Percentiles rank a stretch among this genome's conserved stretches.
Evolutionary conservation across 306 rosid species (phyloP).

Genomic region (Citrullus mucosospermus): DNA sequence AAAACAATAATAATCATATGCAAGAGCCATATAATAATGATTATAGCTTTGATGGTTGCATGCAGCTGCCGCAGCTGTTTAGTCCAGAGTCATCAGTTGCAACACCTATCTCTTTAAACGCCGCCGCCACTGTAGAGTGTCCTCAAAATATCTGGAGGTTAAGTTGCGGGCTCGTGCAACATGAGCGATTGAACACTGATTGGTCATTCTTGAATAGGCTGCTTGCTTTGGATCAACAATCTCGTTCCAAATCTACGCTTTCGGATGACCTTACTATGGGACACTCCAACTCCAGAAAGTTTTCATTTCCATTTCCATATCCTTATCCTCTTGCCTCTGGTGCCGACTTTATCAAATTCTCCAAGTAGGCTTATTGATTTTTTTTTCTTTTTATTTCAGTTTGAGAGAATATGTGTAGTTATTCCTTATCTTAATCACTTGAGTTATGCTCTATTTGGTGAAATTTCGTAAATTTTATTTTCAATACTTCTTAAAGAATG

Average conservation of each 20-base stretch:
- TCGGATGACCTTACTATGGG: neutral
- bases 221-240: conserved; percentile 36
- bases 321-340: conserved; percentile 12
- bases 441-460: no score
- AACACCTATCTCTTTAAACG: conserved; percentile 28
- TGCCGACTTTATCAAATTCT: conserved; percentile 47
- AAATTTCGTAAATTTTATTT: neutral
- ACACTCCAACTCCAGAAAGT: neutral
- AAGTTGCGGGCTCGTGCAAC: conserved; percentile 30
- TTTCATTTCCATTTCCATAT: neutral
- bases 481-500: neutral
- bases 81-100: conserved; percentile 50
- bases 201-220: conserved; percentile 95
- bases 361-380: neutral
- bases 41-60: conserved; percentile 41
- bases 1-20: conserved; percentile 38
- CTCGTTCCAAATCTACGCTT: neutral
- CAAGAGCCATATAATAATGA: conserved; percentile 30
- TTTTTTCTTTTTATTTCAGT: no score
- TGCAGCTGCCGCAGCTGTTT: conserved; percentile 83
- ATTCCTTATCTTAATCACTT: neutral
- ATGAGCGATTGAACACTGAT: conserved; percentile 41
- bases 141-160: conserved; percentile 36
- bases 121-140: conserved; percentile 7
- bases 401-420: neutral